phyloP scores from a whole-genome alignment of 257 asterid species.

The Fraxinus excelsior region DNA sequence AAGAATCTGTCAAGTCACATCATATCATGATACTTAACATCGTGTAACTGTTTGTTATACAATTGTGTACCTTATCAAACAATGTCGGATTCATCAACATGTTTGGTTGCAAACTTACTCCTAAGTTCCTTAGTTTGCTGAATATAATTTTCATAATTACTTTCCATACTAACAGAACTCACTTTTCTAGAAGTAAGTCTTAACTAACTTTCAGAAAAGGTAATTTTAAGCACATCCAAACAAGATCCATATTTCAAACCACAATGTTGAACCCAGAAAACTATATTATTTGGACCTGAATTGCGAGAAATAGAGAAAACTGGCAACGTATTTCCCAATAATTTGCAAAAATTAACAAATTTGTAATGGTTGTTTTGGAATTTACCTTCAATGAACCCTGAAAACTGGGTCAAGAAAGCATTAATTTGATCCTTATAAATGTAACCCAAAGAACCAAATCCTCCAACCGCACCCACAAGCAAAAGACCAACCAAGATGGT shows the following conservation, averaged over 20 bases:
- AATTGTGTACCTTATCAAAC: neutral
- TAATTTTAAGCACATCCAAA: no score
- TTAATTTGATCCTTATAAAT: slow-evolving; percentile 83
- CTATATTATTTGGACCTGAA: neutral
- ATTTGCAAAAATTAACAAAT: neutral
- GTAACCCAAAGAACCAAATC: slow-evolving; percentile 81
- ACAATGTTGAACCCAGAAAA: neutral
- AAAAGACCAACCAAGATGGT: slow-evolving; percentile 69
- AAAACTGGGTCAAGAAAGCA: slow-evolving; percentile 73
- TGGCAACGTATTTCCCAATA: neutral
- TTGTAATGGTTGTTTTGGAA: neutral
- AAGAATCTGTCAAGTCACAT: no score
- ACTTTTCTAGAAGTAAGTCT: no score
- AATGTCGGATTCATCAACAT: neutral
- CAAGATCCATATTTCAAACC: neutral
- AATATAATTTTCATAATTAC: neutral
- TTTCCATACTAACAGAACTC: neutral
- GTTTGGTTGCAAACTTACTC: neutral
- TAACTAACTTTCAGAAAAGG: no score
- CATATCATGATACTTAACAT: neutral
- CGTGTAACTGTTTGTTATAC: neutral
- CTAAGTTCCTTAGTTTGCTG: neutral
- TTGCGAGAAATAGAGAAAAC: neutral
- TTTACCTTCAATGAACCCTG: slow-evolving; percentile 62
- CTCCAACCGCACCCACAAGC: slow-evolving; percentile 77